Percentiles rank a stretch among this genome's conserved stretches.
These are phyloP conservation scores for Phialophora expanda DNA, from an alignment of 2,329 filamentous ascomycete genomes.

Conservation along the genomic window DNA sequence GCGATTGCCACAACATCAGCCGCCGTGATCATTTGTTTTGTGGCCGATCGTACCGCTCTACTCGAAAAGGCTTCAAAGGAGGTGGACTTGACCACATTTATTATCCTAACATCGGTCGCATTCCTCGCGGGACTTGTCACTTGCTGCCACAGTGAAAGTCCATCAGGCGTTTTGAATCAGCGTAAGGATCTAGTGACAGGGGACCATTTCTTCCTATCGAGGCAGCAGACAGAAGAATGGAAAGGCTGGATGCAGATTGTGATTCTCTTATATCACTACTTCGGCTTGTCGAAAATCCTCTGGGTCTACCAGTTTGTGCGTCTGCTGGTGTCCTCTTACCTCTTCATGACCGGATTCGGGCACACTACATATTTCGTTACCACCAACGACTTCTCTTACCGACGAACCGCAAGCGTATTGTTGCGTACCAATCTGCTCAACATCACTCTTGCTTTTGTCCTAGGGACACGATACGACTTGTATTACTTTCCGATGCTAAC, in stretches of 20 bases:
- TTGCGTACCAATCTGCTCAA: conserved; percentile 64
- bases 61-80: conserved; percentile 60
- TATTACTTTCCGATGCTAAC: conserved; percentile 66
- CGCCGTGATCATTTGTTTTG: conserved; percentile 55
- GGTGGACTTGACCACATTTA: conserved; percentile 35
- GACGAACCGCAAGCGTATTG: conserved; percentile 59
- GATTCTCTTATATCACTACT: conserved; percentile 64
- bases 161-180: not conserved
- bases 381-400: conserved; percentile 62
- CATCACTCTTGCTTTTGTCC: conserved; percentile 59
- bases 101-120: conserved; percentile 37
- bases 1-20: conserved; percentile 28
- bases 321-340: conserved; percentile 61
- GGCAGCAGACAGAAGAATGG: conserved; percentile 67
- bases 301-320: conserved; percentile 62
- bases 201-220: conserved; percentile 52
- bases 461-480: conserved; percentile 61
- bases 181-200: not conserved
- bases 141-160: not conserved
- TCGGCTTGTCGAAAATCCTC: conserved; percentile 56
- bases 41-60: conserved; percentile 60
- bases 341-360: conserved; percentile 68
- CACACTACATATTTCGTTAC: conserved; percentile 65
- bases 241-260: conserved; percentile 69
- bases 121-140: conserved; percentile 35